phyloP scores from a whole-genome alignment of 2,329 filamentous ascomycete genomes.

The Neoascochyta sp. region DNA sequence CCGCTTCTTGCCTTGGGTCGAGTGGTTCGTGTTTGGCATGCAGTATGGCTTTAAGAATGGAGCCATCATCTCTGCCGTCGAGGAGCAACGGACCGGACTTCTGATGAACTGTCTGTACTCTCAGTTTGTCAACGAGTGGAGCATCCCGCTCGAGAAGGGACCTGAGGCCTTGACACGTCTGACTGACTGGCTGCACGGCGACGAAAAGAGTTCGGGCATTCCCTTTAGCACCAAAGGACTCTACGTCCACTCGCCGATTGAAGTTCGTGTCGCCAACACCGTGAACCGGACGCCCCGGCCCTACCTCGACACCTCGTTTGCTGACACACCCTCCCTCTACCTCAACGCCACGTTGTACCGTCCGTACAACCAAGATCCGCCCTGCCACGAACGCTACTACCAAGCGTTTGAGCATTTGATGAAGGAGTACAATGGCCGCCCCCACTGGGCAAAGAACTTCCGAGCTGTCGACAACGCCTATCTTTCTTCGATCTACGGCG shows the following conservation, averaged over 20 bases:
- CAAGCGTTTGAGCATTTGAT: slow-evolving; percentile 88
- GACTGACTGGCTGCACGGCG: slow-evolving; percentile 78
- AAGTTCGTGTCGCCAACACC: slow-evolving; percentile 82
- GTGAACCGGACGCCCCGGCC: slow-evolving; percentile 51
- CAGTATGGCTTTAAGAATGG: slow-evolving; percentile 86
- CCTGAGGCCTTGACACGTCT: slow-evolving; percentile 82
- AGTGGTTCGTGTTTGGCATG: slow-evolving; percentile 97
- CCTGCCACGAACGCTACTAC: slow-evolving; percentile 74
- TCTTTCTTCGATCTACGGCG: slow-evolving; percentile 65
- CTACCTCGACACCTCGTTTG: slow-evolving; percentile 68
- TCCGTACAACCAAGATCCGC: slow-evolving; percentile 73
- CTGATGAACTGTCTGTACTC: slow-evolving; percentile 97
- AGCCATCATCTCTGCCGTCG: slow-evolving; percentile 66
- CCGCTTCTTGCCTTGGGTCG: slow-evolving; percentile 76
- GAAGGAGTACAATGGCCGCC: slow-evolving; percentile 74
- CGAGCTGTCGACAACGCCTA: slow-evolving; percentile 54
- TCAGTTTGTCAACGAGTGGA: slow-evolving; percentile 99
- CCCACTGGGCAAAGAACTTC: slow-evolving; percentile 96
- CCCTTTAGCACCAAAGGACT: slow-evolving; percentile 76
- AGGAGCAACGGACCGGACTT: slow-evolving; percentile 74
- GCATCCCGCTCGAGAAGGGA: slow-evolving; percentile 77
- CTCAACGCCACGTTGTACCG: slow-evolving; percentile 88
- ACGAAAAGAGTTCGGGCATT: slow-evolving; percentile 67
- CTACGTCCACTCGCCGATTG: slow-evolving; percentile 85
- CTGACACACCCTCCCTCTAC: slow-evolving; percentile 72